Conservation (phyloP, 2,329 filamentous ascomycete species). For the Tolypocladium paradoxum region DNA sequence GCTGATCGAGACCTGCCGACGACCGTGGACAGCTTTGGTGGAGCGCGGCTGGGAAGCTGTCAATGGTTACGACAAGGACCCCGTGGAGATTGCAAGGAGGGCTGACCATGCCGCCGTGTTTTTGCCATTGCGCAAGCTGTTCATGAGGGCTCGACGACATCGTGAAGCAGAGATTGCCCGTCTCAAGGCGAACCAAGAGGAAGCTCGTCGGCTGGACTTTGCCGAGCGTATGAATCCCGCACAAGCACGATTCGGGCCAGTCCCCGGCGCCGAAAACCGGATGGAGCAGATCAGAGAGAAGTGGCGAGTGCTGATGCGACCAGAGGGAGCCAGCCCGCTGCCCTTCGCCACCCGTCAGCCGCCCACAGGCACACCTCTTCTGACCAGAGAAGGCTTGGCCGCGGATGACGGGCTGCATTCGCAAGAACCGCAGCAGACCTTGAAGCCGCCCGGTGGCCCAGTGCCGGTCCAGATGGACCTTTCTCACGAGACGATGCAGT, state of each 20-base stretch:
- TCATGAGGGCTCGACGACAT: constrained; percentile 39
- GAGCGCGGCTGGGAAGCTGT: constrained; percentile 40
- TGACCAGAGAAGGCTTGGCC: background rate
- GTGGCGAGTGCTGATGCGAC: constrained; percentile 40
- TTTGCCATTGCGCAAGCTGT: constrained; percentile 43
- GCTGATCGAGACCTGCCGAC: constrained; percentile 33
- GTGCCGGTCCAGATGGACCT: constrained; percentile 13
- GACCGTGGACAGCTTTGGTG: constrained; percentile 37
- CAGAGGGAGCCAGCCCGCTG: constrained; percentile 13
- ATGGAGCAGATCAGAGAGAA: constrained; percentile 35
- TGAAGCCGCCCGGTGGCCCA: constrained; percentile 4
- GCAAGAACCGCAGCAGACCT: constrained; percentile 6
- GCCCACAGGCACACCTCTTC: background rate
- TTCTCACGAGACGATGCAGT: constrained; percentile 19
- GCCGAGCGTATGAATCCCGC: constrained; percentile 33
- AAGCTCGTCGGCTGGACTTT: constrained; percentile 36
- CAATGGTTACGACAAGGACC: constrained; percentile 26
- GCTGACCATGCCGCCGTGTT: constrained; percentile 38
- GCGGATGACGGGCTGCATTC: background rate
- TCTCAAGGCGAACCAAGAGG: constrained; percentile 35
- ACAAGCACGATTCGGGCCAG: constrained; percentile 34
- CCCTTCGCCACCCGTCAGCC: constrained; percentile 1
- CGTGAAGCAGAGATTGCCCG: constrained; percentile 39
- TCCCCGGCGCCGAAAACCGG: constrained; percentile 34
- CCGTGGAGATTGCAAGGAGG: constrained; percentile 32